Percentiles rank a stretch among this genome's conserved stretches.
Evolutionary conservation across 371 early-diverging fungal species (phyloP).

Genomic region (Phascolomyces articulosus): DNA sequence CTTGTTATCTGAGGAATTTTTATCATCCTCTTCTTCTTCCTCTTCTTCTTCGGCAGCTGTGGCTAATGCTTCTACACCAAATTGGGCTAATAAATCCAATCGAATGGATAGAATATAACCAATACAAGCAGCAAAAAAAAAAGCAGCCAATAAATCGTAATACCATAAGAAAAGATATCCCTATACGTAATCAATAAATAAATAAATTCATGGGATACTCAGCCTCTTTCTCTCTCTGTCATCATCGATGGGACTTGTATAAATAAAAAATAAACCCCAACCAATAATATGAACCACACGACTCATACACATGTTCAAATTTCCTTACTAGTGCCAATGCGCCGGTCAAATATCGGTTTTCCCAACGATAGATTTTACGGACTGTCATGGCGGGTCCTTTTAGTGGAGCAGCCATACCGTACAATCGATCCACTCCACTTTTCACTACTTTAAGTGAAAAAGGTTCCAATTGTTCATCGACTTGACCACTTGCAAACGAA

Average conservation of each 20-base stretch:
- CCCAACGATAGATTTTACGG: slow-evolving; percentile 40
- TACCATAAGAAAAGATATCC: slow-evolving; percentile 37
- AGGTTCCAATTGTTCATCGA: slow-evolving; percentile 35
- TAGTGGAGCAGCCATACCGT: slow-evolving; percentile 31
- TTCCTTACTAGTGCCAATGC: slow-evolving; percentile 27
- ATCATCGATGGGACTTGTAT: too few species aligned
- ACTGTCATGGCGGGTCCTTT: slow-evolving; percentile 23
- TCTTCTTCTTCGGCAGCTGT: slow-evolving; percentile 11
- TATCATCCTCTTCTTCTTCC: background rate
- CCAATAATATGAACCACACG: too few species aligned
- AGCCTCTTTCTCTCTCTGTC: too few species aligned
- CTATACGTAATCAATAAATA: too few species aligned
- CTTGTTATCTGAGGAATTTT: background rate
- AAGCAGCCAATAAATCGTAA: slow-evolving; percentile 32
- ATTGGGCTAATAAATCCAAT: slow-evolving; percentile 31
- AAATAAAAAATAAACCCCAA: too few species aligned
- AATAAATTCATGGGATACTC: too few species aligned
- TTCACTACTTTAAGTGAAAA: slow-evolving; percentile 38
- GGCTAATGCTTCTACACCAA: slow-evolving; percentile 32
- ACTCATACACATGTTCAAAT: too few species aligned
- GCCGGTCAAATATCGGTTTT: slow-evolving; percentile 35
- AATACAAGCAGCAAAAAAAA: slow-evolving; percentile 14
- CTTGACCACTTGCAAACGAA: slow-evolving; percentile 33
- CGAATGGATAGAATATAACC: slow-evolving; percentile 21
- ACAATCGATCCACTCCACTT: slow-evolving; percentile 38